A percentile compares a stretch with the other conserved stretches of the same genome.
phyloP scores from a whole-genome alignment of 805 yeast species.

The Wickerhamiella slavikovae region DNA sequence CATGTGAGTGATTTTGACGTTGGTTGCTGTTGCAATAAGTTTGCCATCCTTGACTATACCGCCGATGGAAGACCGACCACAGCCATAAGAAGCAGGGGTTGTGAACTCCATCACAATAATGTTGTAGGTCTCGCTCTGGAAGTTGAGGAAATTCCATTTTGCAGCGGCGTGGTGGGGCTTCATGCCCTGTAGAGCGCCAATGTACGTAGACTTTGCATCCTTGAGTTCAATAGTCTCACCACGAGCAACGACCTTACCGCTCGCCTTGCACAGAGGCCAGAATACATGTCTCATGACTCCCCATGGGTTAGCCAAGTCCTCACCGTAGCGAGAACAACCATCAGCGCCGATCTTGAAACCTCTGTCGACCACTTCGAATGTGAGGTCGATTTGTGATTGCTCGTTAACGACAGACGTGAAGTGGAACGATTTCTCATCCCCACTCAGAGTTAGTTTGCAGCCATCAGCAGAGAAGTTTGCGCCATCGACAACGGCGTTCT shows the following conservation, averaged over 20 bases:
- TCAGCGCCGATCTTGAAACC: conserved; percentile 82
- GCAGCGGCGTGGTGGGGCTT: conserved; percentile 98
- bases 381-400: conserved; percentile 52
- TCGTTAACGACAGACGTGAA: conserved; percentile 43
- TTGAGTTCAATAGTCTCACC: conserved; percentile 18
- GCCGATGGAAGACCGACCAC: conserved; percentile 62
- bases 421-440: conserved; percentile 29
- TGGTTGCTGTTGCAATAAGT: conserved; percentile 41
- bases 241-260: conserved; percentile 38
- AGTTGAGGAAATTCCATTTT: conserved; percentile 83
- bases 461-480: conserved; percentile 56
- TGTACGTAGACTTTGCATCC: conserved; percentile 45
- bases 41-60: conserved; percentile 45
- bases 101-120: conserved; percentile 89
- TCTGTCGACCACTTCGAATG: conserved; percentile 32
- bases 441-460: conserved; percentile 39
- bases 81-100: conserved; percentile 79
- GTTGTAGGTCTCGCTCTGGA: conserved; percentile 53
- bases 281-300: conserved; percentile 90
- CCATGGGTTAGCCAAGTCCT: conserved; percentile 73
- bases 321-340: conserved; percentile 75
- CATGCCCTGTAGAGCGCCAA: conserved; percentile 96
- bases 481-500: conserved; percentile 47
- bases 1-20: conserved; percentile 43
- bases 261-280: conserved; percentile 76